phyloP scores from a whole-genome alignment of 1,284 basidiomycete genomes.

The Boletus semigastroideus region DNA sequence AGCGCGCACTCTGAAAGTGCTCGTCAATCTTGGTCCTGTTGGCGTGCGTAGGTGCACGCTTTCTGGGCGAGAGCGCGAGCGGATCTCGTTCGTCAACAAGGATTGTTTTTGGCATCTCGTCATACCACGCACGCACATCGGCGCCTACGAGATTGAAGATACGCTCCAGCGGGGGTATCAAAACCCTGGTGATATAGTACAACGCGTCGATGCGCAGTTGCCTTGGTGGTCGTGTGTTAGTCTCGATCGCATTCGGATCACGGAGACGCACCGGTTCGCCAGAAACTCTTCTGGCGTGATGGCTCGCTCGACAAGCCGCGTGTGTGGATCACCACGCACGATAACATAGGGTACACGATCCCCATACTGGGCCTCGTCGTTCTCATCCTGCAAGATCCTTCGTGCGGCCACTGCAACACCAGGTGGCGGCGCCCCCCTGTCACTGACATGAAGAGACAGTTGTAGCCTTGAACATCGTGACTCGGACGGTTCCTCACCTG shows the following conservation, averaged over 20 bases:
- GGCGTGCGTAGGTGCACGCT: constrained; percentile 36
- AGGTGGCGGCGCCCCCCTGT: constrained; percentile 84
- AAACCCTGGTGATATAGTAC: constrained; percentile 89
- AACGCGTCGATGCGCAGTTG: constrained; percentile 29
- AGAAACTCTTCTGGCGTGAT: constrained; percentile 79
- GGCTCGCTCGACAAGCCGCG: constrained; percentile 80
- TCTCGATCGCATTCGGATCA: background rate
- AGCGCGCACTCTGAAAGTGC: constrained; percentile 74
- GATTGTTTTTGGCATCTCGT: constrained; percentile 76
- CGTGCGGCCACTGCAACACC: constrained; percentile 87
- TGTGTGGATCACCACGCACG: constrained; percentile 60
- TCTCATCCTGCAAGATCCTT: constrained; percentile 72
- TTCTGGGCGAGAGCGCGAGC: constrained; percentile 44
- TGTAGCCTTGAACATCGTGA: background rate
- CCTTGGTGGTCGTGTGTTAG: constrained; percentile 10
- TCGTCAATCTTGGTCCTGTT: constrained; percentile 61
- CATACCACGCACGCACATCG: constrained; percentile 87
- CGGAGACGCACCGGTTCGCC: constrained; percentile 54
- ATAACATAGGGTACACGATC: constrained; percentile 95
- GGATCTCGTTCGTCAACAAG: constrained; percentile 27
- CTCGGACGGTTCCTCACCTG: constrained; percentile 49
- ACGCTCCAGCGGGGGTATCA: constrained; percentile 88
- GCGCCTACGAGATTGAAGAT: constrained; percentile 93
- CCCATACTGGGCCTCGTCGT: constrained; percentile 87
- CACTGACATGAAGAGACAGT: constrained; percentile 41